These are phyloP conservation scores for Penicillium vulpinum DNA, from an alignment of 2,329 filamentous ascomycete genomes.

Conservation along the genomic window DNA sequence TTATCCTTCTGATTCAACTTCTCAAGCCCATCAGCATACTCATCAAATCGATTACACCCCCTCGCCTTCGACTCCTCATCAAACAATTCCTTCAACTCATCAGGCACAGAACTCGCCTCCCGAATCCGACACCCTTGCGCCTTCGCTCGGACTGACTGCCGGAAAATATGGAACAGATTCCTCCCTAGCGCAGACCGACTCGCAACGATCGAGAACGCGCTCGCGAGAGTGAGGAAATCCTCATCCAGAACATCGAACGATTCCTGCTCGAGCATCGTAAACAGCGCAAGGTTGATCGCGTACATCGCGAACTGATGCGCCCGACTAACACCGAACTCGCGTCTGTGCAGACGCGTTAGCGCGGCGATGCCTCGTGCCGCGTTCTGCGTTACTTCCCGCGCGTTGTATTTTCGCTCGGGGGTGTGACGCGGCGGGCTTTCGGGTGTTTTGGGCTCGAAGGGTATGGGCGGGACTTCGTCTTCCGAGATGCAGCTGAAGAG, in stretches of 20 bases:
- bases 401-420: slow-evolving; percentile 23
- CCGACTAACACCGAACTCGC: slow-evolving; percentile 37
- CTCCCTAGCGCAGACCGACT: slow-evolving; percentile 36
- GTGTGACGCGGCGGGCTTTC: slow-evolving; percentile 29
- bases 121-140: slow-evolving; percentile 33
- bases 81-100: slow-evolving; percentile 36
- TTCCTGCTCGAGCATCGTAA: slow-evolving; percentile 32
- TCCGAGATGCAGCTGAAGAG: slow-evolving; percentile 35
- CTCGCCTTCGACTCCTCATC: slow-evolving; percentile 25
- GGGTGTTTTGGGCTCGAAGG: slow-evolving; percentile 29
- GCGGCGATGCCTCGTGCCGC: slow-evolving; percentile 34
- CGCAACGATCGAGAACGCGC: slow-evolving; percentile 36
- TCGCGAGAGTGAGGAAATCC: slow-evolving; percentile 37
- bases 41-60: slow-evolving; percentile 28
- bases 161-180: slow-evolving; percentile 40
- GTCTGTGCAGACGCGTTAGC: slow-evolving; percentile 32
- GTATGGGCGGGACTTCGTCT: slow-evolving; percentile 13
- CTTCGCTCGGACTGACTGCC: slow-evolving; percentile 34
- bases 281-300: slow-evolving; percentile 41
- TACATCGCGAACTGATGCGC: slow-evolving; percentile 42
- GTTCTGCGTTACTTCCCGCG: slow-evolving; percentile 24
- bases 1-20: slow-evolving; percentile 37
- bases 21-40: slow-evolving; percentile 35
- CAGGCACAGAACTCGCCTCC: slow-evolving; percentile 21
- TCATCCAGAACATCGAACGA: slow-evolving; percentile 36